A percentile compares a stretch with the other conserved stretches of the same genome.
These are phyloP conservation scores for Aristolochia contorta DNA, from an alignment of 164 flowering plant species.

Conservation along the genomic window DNA sequence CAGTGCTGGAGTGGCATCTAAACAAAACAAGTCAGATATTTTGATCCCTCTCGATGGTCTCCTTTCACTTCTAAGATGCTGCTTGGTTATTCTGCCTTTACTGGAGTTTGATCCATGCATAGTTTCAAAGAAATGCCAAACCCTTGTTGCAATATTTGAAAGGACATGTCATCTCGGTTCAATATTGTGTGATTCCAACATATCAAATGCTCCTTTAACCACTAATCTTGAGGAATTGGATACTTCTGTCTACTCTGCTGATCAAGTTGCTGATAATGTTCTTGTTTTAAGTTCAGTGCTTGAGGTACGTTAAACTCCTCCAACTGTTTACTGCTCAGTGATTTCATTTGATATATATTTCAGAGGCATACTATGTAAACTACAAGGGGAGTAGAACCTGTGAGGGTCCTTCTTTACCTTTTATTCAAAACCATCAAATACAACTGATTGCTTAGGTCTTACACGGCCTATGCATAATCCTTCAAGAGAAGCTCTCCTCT, in stretches of 20 bases:
- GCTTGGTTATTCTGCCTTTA: conserved; percentile 31
- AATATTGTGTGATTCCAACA: conserved; percentile 7
- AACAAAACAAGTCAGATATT: conserved; percentile 1
- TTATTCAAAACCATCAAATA: too few relatives aligned
- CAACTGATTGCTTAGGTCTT: too few relatives aligned
- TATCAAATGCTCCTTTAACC: too few relatives aligned
- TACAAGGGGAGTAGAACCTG: too few relatives aligned
- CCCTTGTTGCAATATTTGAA: conserved; percentile 17
- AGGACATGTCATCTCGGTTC: conserved; percentile 17
- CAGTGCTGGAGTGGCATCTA: conserved; percentile 4
- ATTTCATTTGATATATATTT: not conserved
- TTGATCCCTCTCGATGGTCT: conserved; percentile 20
- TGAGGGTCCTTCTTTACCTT: too few relatives aligned
- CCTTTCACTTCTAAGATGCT: conserved; percentile 47
- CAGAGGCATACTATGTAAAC: not conserved
- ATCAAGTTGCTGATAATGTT: not conserved
- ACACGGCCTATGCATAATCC: too few relatives aligned
- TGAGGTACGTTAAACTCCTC: not conserved
- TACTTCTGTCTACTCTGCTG: not conserved
- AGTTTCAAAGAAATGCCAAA: conserved; percentile 24
- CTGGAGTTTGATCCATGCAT: conserved; percentile 20
- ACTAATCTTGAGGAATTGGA: not conserved
- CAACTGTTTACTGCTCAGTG: not conserved
- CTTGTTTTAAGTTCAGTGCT: not conserved
- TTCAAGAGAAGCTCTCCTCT: too few relatives aligned